Conservation (phyloP, 352 stramenopile genomes). For the Phytopythium boreale region DNA sequence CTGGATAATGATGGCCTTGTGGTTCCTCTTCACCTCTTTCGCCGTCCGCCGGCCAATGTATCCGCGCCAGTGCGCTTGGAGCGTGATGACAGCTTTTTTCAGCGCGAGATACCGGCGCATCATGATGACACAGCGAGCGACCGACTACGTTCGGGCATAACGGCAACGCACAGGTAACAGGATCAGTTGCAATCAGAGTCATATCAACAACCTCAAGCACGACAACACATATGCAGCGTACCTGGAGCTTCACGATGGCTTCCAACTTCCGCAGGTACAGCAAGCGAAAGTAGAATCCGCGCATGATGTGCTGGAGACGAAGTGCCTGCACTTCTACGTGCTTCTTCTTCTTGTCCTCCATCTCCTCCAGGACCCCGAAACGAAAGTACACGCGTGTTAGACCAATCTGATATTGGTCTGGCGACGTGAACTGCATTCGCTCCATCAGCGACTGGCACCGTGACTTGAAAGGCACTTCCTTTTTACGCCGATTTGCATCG, state of each 20-base stretch:
- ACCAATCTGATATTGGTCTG: constrained; percentile 77
- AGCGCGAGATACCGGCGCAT: constrained; percentile 73
- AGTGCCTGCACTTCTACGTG: constrained; percentile 58
- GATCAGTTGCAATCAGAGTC: background rate
- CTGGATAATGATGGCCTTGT: constrained; percentile 66
- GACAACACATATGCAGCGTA: constrained; percentile 12
- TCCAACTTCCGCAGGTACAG: constrained; percentile 59
- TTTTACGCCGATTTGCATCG: constrained; percentile 32
- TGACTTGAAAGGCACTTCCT: constrained; percentile 35
- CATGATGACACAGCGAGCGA: constrained; percentile 74
- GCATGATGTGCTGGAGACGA: constrained; percentile 72
- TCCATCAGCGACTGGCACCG: constrained; percentile 57
- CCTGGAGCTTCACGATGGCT: constrained; percentile 80
- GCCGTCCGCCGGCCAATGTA: constrained; percentile 57
- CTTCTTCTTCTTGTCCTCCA: constrained; percentile 66
- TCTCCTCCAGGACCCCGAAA: constrained; percentile 71
- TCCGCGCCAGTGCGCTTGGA: constrained; percentile 80
- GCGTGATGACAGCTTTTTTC: constrained; percentile 43
- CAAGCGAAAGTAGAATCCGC: constrained; percentile 55
- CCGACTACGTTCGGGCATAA: constrained; percentile 38
- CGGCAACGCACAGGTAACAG: background rate
- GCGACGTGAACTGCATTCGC: constrained; percentile 57
- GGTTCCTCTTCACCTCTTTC: constrained; percentile 43
- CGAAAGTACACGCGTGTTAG: constrained; percentile 80
- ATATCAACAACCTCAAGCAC: background rate